phyloP scores from a whole-genome alignment of 805 yeast species.

The Spencermartinsiella europaea region DNA sequence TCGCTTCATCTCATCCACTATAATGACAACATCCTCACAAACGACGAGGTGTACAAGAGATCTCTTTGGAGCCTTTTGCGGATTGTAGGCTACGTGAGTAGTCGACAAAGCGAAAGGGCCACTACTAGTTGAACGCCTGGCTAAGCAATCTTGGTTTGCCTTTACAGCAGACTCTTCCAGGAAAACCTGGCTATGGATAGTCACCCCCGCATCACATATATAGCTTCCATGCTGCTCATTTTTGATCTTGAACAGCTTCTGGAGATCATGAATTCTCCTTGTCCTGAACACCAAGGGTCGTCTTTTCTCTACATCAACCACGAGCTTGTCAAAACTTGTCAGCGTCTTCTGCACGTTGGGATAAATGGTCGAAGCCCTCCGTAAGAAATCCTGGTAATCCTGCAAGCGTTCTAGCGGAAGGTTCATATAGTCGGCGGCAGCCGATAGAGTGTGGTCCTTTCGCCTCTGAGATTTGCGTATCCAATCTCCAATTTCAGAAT shows the following conservation, averaged over 20 bases:
- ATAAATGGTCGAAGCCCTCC: slow-evolving; percentile 2
- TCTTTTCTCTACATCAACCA: slow-evolving; percentile 14
- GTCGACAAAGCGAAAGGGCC: slow-evolving; percentile 1
- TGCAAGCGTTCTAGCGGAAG: slow-evolving; percentile 20
- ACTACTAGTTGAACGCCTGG: not conserved
- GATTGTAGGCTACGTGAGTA: slow-evolving; percentile 2
- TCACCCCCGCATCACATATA: slow-evolving; percentile 18
- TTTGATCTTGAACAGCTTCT: slow-evolving; percentile 13
- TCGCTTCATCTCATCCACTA: slow-evolving; percentile 6
- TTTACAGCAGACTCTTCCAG: slow-evolving; percentile 9
- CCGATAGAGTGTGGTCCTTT: slow-evolving; percentile 15
- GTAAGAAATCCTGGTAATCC: slow-evolving; percentile 16
- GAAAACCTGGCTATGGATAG: slow-evolving; percentile 9
- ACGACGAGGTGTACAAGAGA: slow-evolving; percentile 4
- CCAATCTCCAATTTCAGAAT: slow-evolving; percentile 22
- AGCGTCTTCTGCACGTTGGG: slow-evolving; percentile 11
- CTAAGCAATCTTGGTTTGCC: not conserved
- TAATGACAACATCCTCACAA: slow-evolving; percentile 9
- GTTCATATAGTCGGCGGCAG: slow-evolving; percentile 18
- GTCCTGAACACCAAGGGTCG: slow-evolving; percentile 15
- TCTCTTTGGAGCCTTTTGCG: slow-evolving; percentile 1
- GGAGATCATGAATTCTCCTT: slow-evolving; percentile 14
- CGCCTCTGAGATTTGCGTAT: slow-evolving; percentile 9
- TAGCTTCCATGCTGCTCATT: slow-evolving; percentile 11
- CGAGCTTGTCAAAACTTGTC: slow-evolving; percentile 7